Base-by-base conservation (phyloP, 108 stramenopile genomes). In the Nitzschia palea region DNA sequence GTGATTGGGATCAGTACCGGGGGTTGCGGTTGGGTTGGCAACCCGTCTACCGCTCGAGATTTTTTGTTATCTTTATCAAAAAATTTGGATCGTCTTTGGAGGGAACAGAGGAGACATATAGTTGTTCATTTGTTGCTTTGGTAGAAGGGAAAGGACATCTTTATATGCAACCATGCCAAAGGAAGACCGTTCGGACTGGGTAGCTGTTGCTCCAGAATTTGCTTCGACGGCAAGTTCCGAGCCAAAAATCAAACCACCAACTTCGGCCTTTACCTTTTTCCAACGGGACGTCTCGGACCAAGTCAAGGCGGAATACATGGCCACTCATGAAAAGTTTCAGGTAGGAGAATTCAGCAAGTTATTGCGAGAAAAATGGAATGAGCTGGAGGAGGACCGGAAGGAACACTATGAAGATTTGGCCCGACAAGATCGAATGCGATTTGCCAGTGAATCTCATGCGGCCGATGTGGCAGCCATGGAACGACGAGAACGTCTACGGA, bases 101-200 rank as follows among this genome's bases (percentile, higher is more conserved):
- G n/a, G n/a, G n/a, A n/a, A n/a, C n/a, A n/a, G n/a, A n/a, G n/a
- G n/a, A n/a, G n/a, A n/a, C n/a, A n/a, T n/a, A n/a, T n/a, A n/a
- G n/a, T n/a, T n/a, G n/a, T n/a, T n/a, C n/a, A n/a, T n/a, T n/a
- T n/a, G n/a, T n/a, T n/a, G n/a, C n/a, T n/a, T n/a, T n/a, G n/a
- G n/a, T n/a, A n/a, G n/a, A n/a, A n/a, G n/a, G n/a, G n/a, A n/a
- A n/a, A n/a, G n/a, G n/a, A n/a, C n/a, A n/a, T n/a, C n/a, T n/a
- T n/a, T n/a, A n/a, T n/a, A n/a, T n/a, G 35, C 12, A 8, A 58
- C 20, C 42, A 86, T 89, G 85, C 80, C 69, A 43, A 89, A 86
- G 60, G 91, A 93, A 77, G 83, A 89, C 69, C 83, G 89, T 30
- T 86, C 86, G 20, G 67, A 65, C 54, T 94, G 92, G 89, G 92